Evolutionary conservation across 176 grass and related monocot species (phyloP).

Genomic region (Dactylis glomerata): DNA sequence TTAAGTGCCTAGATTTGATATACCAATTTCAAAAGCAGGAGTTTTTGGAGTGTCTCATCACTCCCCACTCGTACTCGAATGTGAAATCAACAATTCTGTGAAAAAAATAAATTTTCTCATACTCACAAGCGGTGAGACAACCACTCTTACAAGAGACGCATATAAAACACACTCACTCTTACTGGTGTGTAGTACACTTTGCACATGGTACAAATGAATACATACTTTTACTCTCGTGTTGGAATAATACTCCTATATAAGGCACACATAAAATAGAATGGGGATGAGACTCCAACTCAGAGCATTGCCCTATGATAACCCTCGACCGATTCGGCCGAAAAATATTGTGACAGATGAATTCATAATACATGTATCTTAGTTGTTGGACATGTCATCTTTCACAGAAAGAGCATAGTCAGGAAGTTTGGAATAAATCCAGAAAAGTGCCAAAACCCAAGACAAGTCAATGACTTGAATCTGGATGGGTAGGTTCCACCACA

Average conservation of each 20-base stretch:
- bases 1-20: not conserved
- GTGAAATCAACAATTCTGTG: not conserved
- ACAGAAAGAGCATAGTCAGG: too few species aligned
- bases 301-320: too few species aligned
- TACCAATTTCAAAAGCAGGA: not conserved
- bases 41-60: not conserved
- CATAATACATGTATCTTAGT: too few species aligned
- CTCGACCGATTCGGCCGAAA: too few species aligned
- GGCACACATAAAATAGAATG: too few species aligned
- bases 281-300: not conserved
- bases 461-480: too few species aligned
- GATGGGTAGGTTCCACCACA: too few species aligned
- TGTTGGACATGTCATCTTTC: too few species aligned
- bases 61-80: not conserved
- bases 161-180: not conserved
- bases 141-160: not conserved
- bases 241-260: not conserved
- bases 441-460: too few species aligned
- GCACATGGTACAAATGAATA: not conserved
- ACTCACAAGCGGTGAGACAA: not conserved
- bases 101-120: not conserved
- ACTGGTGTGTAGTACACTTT: not conserved
- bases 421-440: too few species aligned
- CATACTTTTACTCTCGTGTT: not conserved
- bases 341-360: too few species aligned